Evolutionary conservation across 2,329 filamentous ascomycete species (phyloP).

Genomic region (Xylariales sp.): DNA sequence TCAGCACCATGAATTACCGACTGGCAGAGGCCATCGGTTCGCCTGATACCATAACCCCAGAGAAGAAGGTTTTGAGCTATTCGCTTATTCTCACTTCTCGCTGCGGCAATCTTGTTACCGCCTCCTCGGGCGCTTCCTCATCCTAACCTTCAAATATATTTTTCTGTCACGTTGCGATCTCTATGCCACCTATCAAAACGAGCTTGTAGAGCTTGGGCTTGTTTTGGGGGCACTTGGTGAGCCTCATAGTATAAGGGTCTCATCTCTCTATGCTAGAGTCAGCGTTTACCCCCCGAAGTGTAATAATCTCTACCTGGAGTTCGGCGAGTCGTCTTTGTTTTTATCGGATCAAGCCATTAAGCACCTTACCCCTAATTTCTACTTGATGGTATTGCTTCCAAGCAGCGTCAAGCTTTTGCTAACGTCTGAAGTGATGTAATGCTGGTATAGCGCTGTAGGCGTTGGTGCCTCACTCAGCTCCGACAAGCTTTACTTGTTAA

Average conservation of each 20-base stretch:
- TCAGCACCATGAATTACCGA: background rate
- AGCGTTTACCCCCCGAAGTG: background rate
- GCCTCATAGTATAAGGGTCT: too few species aligned
- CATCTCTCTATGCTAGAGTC: background rate
- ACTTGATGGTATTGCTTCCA: background rate
- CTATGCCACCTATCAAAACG: too few species aligned
- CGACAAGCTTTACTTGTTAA: conserved; percentile 18
- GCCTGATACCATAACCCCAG: background rate
- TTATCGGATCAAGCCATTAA: background rate
- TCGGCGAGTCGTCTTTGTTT: background rate
- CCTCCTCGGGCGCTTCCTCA: background rate
- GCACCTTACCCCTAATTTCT: background rate
- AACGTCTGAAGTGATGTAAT: background rate
- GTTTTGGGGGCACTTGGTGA: too few species aligned
- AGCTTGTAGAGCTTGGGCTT: too few species aligned
- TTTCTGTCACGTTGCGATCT: background rate
- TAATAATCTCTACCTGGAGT: background rate
- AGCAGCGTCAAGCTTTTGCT: background rate
- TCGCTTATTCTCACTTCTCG: background rate
- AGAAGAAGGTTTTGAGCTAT: background rate
- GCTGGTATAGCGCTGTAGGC: background rate
- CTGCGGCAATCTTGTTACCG: background rate
- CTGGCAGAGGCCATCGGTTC: too few species aligned
- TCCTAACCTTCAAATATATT: background rate
- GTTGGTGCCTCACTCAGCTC: conserved; percentile 19